Conservation (phyloP, 805 yeast species). For the Nakazawaea ambrosiae region DNA sequence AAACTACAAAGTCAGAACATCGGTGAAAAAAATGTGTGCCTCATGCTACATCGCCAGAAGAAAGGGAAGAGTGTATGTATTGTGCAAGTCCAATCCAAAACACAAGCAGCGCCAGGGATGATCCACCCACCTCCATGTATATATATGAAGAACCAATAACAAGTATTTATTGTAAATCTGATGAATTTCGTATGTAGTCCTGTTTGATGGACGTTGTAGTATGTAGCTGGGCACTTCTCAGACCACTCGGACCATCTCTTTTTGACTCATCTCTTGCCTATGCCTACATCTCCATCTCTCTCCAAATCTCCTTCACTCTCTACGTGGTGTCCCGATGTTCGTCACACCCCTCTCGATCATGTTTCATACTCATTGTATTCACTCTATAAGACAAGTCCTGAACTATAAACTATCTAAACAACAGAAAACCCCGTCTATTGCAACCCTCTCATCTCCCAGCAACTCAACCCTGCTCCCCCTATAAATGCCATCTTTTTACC, state of each 20-base stretch:
- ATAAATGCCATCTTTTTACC: constrained; percentile 34
- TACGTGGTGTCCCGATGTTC: too few relatives aligned
- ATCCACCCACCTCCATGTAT: neutral
- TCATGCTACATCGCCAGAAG: constrained; percentile 91
- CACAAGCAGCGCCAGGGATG: constrained; percentile 91
- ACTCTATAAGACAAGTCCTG: too few relatives aligned
- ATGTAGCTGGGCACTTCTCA: too few relatives aligned
- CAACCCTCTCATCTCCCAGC: too few relatives aligned
- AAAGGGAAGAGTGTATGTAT: constrained; percentile 89
- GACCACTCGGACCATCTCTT: too few relatives aligned
- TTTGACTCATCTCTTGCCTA: too few relatives aligned
- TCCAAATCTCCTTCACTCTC: too few relatives aligned
- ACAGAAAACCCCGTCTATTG: neutral
- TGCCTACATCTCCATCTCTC: too few relatives aligned
- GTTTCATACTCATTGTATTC: too few relatives aligned
- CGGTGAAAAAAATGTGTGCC: constrained; percentile 89
- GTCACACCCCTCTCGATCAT: too few relatives aligned
- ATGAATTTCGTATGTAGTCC: too few relatives aligned
- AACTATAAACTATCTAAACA: neutral
- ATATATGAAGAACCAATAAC: neutral
- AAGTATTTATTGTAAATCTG: neutral
- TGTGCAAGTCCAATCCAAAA: constrained; percentile 87
- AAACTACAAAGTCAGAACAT: constrained; percentile 85
- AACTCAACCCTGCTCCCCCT: constrained; percentile 82
- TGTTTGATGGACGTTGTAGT: too few relatives aligned